Evolutionary conservation across 805 yeast species (phyloP), one percentile per base, ranked within the genome.

Genomic region (Candida qinlingensis): DNA sequence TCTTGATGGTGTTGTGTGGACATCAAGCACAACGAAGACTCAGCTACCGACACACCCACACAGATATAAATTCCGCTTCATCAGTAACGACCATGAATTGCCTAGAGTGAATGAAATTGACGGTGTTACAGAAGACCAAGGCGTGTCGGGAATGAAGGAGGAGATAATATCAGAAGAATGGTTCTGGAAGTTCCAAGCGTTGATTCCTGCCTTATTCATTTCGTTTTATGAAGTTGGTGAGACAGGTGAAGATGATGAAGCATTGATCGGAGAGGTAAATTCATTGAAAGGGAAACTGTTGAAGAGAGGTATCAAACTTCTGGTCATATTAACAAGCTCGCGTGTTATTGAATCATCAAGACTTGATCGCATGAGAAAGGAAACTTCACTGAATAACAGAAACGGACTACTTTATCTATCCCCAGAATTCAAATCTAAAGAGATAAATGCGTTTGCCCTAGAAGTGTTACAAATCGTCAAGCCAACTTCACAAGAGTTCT

Each of bases 141-240:
- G 49, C 12, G 50, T 42, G 1, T 51, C 55, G 1, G 67, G 74
- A 1, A 55, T 70, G 42, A 68, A 72, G 43, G 65, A 67, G n/a
- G 63, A 64, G 4, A 56, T 60, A 1, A 48, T 72, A 52, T 76
- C 78, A 1, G 64, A 59, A 1, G 65, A 74, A 28, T 83, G 87
- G 88, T 50, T 80, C 11, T 68, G 71, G 35, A 81, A 79, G 56
- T 78, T 81, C 55, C 64, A 66, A 29, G 65, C 70, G n/a, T 47
- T 65, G 4, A 39, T 69, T n/a, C 87, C 87, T 0, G 54, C 75
- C 1, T 72, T 75, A 0, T 70, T 73, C 39, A 63, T 81, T 2
- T 59, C 75, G 2, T 70, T 79, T 36, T 71, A 72, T 54, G 72
- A 73, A 43, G 51, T 77, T 11, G 61, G 58, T 19, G 64, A 64